phyloP scores from a whole-genome alignment of 176 grass and related monocot species.

The Oryza meridionalis region DNA sequence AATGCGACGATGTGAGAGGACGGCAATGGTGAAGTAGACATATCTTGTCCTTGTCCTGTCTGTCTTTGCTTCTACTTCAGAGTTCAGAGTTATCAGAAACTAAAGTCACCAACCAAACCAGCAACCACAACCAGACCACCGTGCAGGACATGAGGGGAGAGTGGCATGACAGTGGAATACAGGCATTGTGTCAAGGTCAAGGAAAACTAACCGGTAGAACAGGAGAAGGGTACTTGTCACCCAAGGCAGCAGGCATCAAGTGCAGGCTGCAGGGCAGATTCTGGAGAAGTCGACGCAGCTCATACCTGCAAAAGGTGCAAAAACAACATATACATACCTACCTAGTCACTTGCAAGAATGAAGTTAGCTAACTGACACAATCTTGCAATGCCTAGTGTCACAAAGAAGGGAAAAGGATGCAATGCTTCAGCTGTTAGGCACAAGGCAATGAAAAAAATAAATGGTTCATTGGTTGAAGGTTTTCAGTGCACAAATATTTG shows the following conservation, averaged over 20 bases:
- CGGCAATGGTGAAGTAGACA: conserved; percentile 37
- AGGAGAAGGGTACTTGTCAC: conserved; percentile 27
- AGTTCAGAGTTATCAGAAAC: not conserved
- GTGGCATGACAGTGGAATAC: not conserved
- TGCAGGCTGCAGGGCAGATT: not conserved
- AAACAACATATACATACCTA: not conserved
- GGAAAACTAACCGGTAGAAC: conserved; percentile 38
- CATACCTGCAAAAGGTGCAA: not conserved
- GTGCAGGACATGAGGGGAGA: not conserved
- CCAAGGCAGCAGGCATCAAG: conserved; percentile 19
- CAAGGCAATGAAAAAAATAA: not conserved
- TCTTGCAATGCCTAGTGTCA: not conserved
- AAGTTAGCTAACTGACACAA: not conserved
- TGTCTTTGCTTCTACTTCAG: conserved; percentile 77
- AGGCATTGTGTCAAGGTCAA: not conserved
- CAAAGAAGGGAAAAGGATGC: not conserved
- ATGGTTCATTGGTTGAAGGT: not conserved
- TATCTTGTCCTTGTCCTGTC: not conserved
- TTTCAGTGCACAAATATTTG: not conserved
- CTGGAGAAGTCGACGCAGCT: not conserved
- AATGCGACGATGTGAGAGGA: not conserved
- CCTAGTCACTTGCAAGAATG: not conserved
- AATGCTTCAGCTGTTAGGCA: not conserved
- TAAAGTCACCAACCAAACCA: not conserved
- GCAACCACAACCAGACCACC: conserved; percentile 15